Evolutionary conservation across 192 early-diverging fungal genomes (phyloP), one percentile per base, ranked within the genome.

Genomic region (Backusella westeae): DNA sequence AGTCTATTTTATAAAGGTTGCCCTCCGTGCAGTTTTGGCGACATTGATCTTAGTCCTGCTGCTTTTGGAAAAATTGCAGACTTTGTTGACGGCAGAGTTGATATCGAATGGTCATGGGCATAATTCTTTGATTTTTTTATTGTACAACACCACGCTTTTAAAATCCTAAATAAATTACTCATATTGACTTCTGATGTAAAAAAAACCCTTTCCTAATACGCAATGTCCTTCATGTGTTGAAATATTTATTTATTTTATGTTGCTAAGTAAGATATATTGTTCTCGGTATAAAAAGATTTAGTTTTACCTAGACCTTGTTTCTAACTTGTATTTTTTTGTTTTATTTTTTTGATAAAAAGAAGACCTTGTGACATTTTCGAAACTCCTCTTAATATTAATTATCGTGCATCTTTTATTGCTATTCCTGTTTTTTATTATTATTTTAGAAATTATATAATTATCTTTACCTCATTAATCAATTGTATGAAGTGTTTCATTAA

Each of bases 21-120:
- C 1, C 29, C 29, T 1, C 29, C 29, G 29, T 29, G 29, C 29
- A 29, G 0, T 29, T 1, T 0, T 1, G 29, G 29, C 0, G 1
- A 1, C 1, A 0, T 90, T 36, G 87, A 90, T 46, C 78, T 89
- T 21, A 83, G 83, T n/a, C 84, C 84, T 15, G 68, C 78, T 0
- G 86, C 89, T 0, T 90, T 87, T 65, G 49, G 67, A 2, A 71
- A 78, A 36, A 80, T 86, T 29, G 85, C 79, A 7, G 75, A 74
- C 5, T 72, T 66, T 15, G 52, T 68, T 8, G 81, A 44, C 10
- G 80, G 79, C 23, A 77, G 80, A 39, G 46, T 82, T n/a, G 15
- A 69, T 0, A 81, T 85, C 4, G 73, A 63, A 7, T 87, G 88
- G 86, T 66, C 82, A 15, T 89, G 68, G 67, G 35, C 63, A 26